These are phyloP conservation scores for Calonectria crousiana DNA, from an alignment of 2,329 filamentous ascomycete species.

Conservation along the genomic window DNA sequence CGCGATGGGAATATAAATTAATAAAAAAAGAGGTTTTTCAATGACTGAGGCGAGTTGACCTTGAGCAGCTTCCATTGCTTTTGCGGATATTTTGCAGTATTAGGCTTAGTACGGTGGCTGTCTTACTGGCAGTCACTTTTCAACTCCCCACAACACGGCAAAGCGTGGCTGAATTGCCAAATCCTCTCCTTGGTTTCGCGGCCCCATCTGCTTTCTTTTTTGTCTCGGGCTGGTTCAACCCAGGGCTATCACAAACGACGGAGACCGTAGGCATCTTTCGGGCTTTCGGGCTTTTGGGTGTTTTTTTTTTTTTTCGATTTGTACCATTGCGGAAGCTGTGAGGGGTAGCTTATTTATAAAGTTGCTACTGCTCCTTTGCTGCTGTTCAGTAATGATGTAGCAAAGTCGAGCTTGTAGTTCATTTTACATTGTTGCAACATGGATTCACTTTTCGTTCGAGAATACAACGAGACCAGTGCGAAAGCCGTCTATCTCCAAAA, in stretches of 20 bases:
- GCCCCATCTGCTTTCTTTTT: neutral
- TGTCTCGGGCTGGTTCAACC: neutral
- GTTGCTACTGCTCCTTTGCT: too few relatives aligned
- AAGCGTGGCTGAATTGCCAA: neutral
- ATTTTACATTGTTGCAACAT: neutral
- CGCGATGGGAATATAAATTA: neutral
- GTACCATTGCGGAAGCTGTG: neutral
- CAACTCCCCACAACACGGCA: neutral
- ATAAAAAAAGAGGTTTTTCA: too few relatives aligned
- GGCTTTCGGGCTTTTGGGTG: too few relatives aligned
- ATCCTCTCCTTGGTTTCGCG: neutral
- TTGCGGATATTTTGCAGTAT: neutral
- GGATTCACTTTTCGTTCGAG: neutral
- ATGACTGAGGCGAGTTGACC: too few relatives aligned
- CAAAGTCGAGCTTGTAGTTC: neutral
- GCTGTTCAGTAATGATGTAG: neutral
- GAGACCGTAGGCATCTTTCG: too few relatives aligned
- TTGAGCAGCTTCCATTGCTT: neutral
- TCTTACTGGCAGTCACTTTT: neutral
- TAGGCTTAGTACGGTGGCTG: neutral
- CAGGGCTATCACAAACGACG: neutral
- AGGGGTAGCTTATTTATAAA: neutral
- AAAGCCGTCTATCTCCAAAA: neutral
- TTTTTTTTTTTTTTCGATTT: neutral
- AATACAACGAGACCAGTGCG: neutral